Conservation (phyloP, 805 yeast species). For the Myxozyma vanderwaltii region DNA sequence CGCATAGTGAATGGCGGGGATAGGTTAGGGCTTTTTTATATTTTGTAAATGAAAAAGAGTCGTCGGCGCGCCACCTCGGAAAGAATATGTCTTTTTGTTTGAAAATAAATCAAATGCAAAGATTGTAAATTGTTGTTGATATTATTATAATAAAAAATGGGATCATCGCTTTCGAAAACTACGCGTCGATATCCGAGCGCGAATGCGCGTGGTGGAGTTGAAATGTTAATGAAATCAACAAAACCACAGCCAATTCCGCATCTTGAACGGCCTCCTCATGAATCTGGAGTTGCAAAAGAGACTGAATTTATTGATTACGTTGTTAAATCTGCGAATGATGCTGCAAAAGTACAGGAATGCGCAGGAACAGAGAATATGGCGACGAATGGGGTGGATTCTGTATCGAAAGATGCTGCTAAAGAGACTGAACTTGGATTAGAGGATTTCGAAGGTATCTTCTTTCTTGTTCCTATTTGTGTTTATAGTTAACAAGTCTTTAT, state of each 20-base stretch:
- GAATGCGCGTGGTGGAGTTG: slow-evolving; percentile 21
- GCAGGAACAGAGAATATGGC: slow-evolving; percentile 5
- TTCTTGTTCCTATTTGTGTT: too few relatives aligned
- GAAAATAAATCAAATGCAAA: too few relatives aligned
- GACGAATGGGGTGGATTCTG: background rate
- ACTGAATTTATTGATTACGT: slow-evolving; percentile 10
- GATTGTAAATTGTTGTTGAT: too few relatives aligned
- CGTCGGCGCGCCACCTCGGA: too few relatives aligned
- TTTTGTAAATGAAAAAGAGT: too few relatives aligned
- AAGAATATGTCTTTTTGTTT: too few relatives aligned
- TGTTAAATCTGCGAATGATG: slow-evolving; percentile 7
- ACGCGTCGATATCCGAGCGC: slow-evolving; percentile 28
- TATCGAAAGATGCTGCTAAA: background rate
- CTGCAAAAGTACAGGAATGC: slow-evolving; percentile 4
- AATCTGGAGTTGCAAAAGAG: background rate
- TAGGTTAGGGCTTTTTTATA: background rate
- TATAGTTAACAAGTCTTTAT: background rate
- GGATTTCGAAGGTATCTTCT: too few relatives aligned
- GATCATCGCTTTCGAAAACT: slow-evolving; percentile 19
- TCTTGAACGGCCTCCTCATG: slow-evolving; percentile 13
- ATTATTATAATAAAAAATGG: too few relatives aligned
- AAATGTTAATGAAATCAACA: slow-evolving; percentile 3
- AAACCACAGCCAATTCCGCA: background rate
- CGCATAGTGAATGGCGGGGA: slow-evolving; percentile 3
- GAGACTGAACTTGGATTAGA: slow-evolving; percentile 15